Base-by-base conservation (phyloP, 805 yeast genomes). In the Candida easanensis region DNA sequence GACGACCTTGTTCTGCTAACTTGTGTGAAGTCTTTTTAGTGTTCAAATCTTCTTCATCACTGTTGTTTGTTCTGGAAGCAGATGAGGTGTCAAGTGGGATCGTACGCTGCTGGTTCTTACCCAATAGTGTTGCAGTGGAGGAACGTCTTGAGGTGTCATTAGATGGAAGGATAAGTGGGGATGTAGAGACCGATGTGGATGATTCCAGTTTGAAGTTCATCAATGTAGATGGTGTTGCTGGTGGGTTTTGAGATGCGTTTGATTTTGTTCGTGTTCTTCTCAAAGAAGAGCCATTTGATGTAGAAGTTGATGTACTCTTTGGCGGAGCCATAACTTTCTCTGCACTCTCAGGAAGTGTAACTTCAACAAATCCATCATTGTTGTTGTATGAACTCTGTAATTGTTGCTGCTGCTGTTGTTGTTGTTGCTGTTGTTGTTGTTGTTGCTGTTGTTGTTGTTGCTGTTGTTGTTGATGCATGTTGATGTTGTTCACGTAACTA, bases 1-100 rank as follows among this genome's bases (percentile, higher is more conserved):
- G 76, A 41, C 99, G 74, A 14, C 96, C 98, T 64, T 93, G 97
- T 65, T 91, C 99, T 0, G 99, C 98, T 14, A 88, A 74, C 61
- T 91, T 90, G 64, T 91, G 99, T 1, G 68, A 63, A 21, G 66
- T 63, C 36, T 66, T 68, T 44, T 63, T 61, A 26, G 52, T 18
- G 33, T 41, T 46, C 15, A 45, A 46, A 10, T 46, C 44, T 25
- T 21, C 42, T 18, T 44, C 57, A n/a, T 48, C 49, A 14, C 46
- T 51, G 5, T 46, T 36, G 27, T 32, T 39, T 11, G 46, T 23
- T 18, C 45, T 34, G n/a, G 45, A 31, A 3, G 38, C 40, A n/a
- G 48, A 37, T 4, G 47, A 36, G 2, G 47, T 38, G 22, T 40
- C 44, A 13, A 38, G 39, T 14, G 43, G 48, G 31, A 41, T 37